These are phyloP conservation scores for Bipolaris zeicola DNA, from an alignment of 2,329 filamentous ascomycete genomes.

Conservation along the genomic window DNA sequence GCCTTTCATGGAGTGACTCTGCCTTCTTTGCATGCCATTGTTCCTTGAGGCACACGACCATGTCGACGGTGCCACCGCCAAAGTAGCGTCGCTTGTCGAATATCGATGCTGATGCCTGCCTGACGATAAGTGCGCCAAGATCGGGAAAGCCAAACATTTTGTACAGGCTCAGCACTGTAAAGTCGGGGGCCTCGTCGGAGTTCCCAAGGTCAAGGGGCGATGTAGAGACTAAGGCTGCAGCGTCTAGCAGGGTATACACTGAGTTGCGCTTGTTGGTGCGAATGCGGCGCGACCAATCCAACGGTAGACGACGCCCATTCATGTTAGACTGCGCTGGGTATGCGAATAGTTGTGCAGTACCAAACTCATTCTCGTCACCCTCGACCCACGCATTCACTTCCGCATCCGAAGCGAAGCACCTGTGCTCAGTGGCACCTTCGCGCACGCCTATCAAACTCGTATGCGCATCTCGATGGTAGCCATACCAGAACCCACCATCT, in stretches of 20 bases:
- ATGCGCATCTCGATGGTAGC: constrained; percentile 82
- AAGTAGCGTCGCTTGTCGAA: constrained; percentile 79
- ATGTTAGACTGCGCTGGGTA: constrained; percentile 94
- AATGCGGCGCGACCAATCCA: constrained; percentile 65
- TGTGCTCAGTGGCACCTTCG: constrained; percentile 67
- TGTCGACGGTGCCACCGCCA: constrained; percentile 91
- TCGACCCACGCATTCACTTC: constrained; percentile 71
- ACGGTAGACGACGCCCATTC: constrained; percentile 77
- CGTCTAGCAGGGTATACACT: constrained; percentile 79
- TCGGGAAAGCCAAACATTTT: constrained; percentile 99
- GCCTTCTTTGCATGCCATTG: constrained; percentile 81
- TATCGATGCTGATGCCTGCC: constrained; percentile 68
- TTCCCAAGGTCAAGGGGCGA: constrained; percentile 74
- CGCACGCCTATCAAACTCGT: constrained; percentile 85
- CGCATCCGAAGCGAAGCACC: constrained; percentile 68
- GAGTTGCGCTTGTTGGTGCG: constrained; percentile 49
- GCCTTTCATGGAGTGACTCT: constrained; percentile 73
- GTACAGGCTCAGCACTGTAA: constrained; percentile 86
- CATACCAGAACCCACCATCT: constrained; percentile 76
- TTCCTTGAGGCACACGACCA: constrained; percentile 77
- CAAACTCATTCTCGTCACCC: constrained; percentile 22
- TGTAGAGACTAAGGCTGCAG: constrained; percentile 79
- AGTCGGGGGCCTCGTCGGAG: constrained; percentile 71
- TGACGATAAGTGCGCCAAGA: constrained; percentile 81
- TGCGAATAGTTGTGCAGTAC: constrained; percentile 65